Percentiles rank a stretch among this genome's conserved stretches.
phyloP scores from a whole-genome alignment of 108 stramenopile genomes.

The Poteriospumella lacustris region DNA sequence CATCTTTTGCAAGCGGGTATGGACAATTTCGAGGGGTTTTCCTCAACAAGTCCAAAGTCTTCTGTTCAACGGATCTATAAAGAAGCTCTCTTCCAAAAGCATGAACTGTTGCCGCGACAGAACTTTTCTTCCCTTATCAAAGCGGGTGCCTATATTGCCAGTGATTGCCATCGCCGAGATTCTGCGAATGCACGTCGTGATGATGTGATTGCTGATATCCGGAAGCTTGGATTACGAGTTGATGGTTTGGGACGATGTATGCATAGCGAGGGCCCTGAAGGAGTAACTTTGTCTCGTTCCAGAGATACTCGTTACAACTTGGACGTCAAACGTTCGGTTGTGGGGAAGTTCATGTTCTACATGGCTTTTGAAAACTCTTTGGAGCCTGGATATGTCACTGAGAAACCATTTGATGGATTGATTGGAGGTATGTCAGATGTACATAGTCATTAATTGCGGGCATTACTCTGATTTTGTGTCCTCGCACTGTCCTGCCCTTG shows the following conservation, averaged over 20 bases:
- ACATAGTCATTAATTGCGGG: neutral
- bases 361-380: slow-evolving; percentile 19
- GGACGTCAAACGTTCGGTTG: neutral
- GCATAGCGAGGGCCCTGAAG: slow-evolving; percentile 10
- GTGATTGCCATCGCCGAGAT: slow-evolving; percentile 3
- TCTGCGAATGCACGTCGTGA: slow-evolving; percentile 4
- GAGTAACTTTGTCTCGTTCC: neutral
- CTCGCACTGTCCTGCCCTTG: neutral
- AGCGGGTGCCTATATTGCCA: neutral
- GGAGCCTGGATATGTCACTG: slow-evolving; percentile 15
- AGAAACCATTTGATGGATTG: slow-evolving; percentile 16
- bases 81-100: neutral
- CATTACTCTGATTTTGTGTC: neutral
- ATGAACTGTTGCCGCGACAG: neutral
- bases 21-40: neutral
- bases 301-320: slow-evolving; percentile 4
- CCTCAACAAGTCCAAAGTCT: neutral
- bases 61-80: neutral
- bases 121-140: slow-evolving; percentile 12
- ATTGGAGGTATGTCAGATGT: neutral
- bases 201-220: neutral
- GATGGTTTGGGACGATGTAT: slow-evolving; percentile 22
- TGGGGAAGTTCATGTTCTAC: neutral
- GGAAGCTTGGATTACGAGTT: neutral
- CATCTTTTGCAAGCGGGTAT: neutral